Conservation (phyloP, 2,329 filamentous ascomycete genomes). For the Microthyrium microscopicum region DNA sequence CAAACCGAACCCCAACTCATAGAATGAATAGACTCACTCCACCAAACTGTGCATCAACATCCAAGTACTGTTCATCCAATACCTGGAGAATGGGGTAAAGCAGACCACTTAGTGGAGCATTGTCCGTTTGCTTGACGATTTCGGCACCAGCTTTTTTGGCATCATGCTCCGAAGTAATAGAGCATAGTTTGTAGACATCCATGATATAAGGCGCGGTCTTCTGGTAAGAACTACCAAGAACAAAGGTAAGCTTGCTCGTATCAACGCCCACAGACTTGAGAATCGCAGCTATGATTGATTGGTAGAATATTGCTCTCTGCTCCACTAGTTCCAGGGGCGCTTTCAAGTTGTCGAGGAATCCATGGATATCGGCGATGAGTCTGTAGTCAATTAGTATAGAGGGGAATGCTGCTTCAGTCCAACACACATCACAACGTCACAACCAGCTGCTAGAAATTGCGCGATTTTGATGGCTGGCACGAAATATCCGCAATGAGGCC, state of each 20-base stretch:
- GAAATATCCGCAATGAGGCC: conserved; percentile 80
- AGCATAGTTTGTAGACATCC: conserved; percentile 67
- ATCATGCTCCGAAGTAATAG: conserved; percentile 57
- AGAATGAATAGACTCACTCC: too few species aligned
- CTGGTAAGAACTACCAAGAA: conserved; percentile 75
- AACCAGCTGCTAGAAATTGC: conserved; percentile 70
- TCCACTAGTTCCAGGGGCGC: conserved; percentile 78
- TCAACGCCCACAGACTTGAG: conserved; percentile 65
- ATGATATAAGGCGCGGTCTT: conserved; percentile 53
- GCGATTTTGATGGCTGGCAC: conserved; percentile 80
- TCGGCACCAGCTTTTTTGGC: conserved; percentile 85
- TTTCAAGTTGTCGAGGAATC: conserved; percentile 70
- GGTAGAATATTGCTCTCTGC: conserved; percentile 71
- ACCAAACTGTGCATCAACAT: conserved; percentile 78
- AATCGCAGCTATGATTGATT: conserved; percentile 54
- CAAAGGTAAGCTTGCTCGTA: conserved; percentile 64
- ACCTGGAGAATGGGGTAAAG: conserved; percentile 81
- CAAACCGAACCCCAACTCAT: too few species aligned
- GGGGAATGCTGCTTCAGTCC: not conserved
- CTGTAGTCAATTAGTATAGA: not conserved
- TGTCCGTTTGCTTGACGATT: conserved; percentile 80
- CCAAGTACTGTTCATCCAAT: conserved; percentile 69
- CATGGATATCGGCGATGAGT: conserved; percentile 49
- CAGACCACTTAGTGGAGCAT: conserved; percentile 55
- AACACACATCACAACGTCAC: conserved; percentile 49